Conservation (phyloP, 441 rosid species). For the Brassica balearica region DNA sequence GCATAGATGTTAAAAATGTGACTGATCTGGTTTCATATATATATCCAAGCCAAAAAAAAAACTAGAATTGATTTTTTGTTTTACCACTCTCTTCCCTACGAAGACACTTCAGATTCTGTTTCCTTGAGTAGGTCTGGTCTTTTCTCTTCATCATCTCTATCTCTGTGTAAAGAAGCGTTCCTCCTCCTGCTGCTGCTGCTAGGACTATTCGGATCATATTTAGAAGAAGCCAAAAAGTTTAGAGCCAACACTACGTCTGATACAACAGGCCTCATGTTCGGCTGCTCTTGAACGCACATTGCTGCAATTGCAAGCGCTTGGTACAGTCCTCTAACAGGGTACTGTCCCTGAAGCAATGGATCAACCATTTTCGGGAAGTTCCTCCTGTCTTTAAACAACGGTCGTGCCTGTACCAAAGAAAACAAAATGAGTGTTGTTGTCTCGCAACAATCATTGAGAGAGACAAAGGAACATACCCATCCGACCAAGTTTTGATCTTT, state of each 20-base stretch:
- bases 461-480: too few species aligned
- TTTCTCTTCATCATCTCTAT: slow-evolving; percentile 36
- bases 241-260: slow-evolving; percentile 93
- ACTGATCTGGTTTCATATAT: not conserved
- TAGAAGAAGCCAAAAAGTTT: slow-evolving; percentile 77
- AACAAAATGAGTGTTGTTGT: not conserved
- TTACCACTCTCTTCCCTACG: slow-evolving; percentile 36
- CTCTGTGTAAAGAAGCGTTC: slow-evolving; percentile 28
- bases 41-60: slow-evolving; percentile 28
- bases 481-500: too few species aligned
- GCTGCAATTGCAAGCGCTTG: slow-evolving; percentile 98
- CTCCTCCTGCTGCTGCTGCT: slow-evolving; percentile 47
- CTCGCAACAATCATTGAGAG: too few species aligned
- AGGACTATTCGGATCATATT: slow-evolving; percentile 49
- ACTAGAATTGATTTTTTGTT: slow-evolving; percentile 16
- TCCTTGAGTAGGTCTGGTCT: slow-evolving; percentile 31
- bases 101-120: slow-evolving; percentile 33
- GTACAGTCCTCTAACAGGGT: slow-evolving; percentile 84
- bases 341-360: slow-evolving; percentile 84
- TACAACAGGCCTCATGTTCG: slow-evolving; percentile 86
- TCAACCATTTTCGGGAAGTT: slow-evolving; percentile 93
- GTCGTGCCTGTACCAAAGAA: slow-evolving; percentile 68
- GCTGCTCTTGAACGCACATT: slow-evolving; percentile 98
- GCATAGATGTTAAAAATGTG: slow-evolving; percentile 34
- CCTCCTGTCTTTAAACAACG: slow-evolving; percentile 87